A percentile compares a stretch with the other conserved stretches of the same genome.
Conservation (phyloP, 2,329 filamentous ascomycete genomes). For the Aspergillus sp. region DNA sequence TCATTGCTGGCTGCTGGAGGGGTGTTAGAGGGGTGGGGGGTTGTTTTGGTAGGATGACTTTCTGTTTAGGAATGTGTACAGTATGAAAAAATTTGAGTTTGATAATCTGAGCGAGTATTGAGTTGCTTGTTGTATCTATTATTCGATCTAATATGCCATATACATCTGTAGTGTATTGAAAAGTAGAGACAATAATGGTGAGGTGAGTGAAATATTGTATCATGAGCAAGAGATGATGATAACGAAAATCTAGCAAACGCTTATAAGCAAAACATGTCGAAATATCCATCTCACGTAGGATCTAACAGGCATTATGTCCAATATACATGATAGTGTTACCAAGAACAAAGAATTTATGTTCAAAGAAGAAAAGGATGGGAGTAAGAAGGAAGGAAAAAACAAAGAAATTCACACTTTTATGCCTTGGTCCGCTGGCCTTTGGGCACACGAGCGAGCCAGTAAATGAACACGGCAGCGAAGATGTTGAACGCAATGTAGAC, state of each 20-base stretch:
- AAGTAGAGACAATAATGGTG: too few relatives aligned
- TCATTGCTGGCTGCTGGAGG: too few relatives aligned
- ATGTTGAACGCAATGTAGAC: constrained; percentile 67
- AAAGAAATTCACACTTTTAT: background rate
- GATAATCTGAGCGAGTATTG: too few relatives aligned
- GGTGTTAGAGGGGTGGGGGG: too few relatives aligned
- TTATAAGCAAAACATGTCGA: background rate
- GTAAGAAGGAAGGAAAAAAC: background rate
- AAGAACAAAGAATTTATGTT: background rate
- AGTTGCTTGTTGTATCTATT: too few relatives aligned
- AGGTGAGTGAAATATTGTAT: too few relatives aligned
- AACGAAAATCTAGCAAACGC: background rate
- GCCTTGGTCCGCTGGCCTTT: constrained; percentile 36
- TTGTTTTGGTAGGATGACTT: too few relatives aligned
- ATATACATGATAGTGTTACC: background rate
- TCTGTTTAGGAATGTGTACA: too few relatives aligned
- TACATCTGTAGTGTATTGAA: too few relatives aligned
- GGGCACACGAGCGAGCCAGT: constrained; percentile 63
- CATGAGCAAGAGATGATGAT: background rate
- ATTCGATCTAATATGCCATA: too few relatives aligned
- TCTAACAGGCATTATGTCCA: background rate
- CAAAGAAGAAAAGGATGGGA: background rate
- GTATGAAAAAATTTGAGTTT: too few relatives aligned
- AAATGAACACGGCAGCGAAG: constrained; percentile 58
- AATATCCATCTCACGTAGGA: background rate